Percentiles rank a stretch among this genome's conserved stretches.
These are phyloP conservation scores for Candida sithepensis DNA, from an alignment of 805 yeast species.

Conservation along the genomic window DNA sequence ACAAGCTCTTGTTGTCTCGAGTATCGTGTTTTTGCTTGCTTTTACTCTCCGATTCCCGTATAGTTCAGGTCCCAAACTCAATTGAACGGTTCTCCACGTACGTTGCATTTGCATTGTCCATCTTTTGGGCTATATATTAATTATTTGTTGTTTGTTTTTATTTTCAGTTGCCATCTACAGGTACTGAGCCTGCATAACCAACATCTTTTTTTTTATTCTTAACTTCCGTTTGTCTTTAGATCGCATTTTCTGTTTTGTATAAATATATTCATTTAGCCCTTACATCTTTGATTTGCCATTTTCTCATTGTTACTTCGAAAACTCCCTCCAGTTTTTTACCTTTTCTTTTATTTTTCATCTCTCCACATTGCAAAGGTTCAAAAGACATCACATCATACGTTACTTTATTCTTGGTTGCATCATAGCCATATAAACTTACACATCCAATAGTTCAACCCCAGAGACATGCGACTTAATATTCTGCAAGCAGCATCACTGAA, in stretches of 20 bases:
- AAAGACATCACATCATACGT: too few relatives aligned
- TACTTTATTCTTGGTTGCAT: too few relatives aligned
- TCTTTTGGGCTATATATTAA: background rate
- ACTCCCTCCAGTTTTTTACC: background rate
- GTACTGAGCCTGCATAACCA: background rate
- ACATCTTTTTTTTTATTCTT: background rate
- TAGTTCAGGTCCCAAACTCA: background rate
- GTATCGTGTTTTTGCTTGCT: background rate
- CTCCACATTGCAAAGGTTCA: too few relatives aligned
- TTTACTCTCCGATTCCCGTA: background rate
- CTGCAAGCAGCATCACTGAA: conserved; percentile 1
- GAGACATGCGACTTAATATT: background rate
- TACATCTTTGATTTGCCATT: background rate
- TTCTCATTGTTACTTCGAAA: background rate
- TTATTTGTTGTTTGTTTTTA: background rate
- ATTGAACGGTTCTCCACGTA: background rate
- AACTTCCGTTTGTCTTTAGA: background rate
- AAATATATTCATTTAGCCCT: background rate
- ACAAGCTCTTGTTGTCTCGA: background rate
- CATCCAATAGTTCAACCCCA: background rate
- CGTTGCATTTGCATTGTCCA: background rate
- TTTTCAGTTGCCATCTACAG: background rate
- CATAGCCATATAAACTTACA: background rate
- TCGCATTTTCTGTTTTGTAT: background rate
- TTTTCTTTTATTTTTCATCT: background rate